Conservation (phyloP, 768 basidiomycete genomes). For the Cystofilobasidium bisporidii region DNA sequence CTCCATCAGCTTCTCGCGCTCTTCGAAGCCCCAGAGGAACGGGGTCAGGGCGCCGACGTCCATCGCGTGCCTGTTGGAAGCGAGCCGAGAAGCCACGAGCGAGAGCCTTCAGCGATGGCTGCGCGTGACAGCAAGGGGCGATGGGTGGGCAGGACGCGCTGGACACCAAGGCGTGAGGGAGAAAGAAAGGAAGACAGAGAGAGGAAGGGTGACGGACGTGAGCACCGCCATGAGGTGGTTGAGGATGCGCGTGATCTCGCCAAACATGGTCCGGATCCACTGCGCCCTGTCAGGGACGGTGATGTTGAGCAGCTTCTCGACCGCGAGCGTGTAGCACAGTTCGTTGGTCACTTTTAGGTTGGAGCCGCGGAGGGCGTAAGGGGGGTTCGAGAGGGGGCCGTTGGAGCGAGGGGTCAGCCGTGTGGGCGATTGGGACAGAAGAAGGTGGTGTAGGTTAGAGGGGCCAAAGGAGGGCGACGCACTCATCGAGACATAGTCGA, state of each 20-base stretch:
- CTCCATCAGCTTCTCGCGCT: conserved; percentile 99
- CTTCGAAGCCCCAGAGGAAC: conserved; percentile 99
- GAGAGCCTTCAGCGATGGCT: too few relatives aligned
- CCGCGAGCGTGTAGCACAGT: conserved; percentile 89
- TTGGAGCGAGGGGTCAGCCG: too few relatives aligned
- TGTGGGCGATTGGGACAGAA: too few relatives aligned
- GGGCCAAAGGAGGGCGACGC: conserved; percentile 36
- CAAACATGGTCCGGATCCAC: conserved; percentile 95
- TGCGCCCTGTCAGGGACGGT: conserved; percentile 93
- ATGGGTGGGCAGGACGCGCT: too few relatives aligned
- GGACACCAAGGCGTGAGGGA: neutral
- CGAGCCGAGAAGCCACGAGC: too few relatives aligned
- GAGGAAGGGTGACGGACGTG: conserved; percentile 42
- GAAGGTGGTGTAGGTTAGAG: neutral
- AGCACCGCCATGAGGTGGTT: conserved; percentile 98
- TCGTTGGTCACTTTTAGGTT: conserved; percentile 99
- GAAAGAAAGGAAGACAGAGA: neutral
- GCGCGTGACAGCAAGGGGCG: too few relatives aligned
- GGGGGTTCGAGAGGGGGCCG: too few relatives aligned
- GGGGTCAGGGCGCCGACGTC: conserved; percentile 94
- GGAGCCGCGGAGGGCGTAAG: too few relatives aligned
- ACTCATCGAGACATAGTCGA: conserved; percentile 99
- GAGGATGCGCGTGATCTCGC: conserved; percentile 88
- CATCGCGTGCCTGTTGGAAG: conserved; percentile 34
- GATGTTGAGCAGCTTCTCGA: conserved; percentile 95